Conservation (phyloP, 495 filamentous ascomycete species). For the Aspergillus carlsbadensis region DNA sequence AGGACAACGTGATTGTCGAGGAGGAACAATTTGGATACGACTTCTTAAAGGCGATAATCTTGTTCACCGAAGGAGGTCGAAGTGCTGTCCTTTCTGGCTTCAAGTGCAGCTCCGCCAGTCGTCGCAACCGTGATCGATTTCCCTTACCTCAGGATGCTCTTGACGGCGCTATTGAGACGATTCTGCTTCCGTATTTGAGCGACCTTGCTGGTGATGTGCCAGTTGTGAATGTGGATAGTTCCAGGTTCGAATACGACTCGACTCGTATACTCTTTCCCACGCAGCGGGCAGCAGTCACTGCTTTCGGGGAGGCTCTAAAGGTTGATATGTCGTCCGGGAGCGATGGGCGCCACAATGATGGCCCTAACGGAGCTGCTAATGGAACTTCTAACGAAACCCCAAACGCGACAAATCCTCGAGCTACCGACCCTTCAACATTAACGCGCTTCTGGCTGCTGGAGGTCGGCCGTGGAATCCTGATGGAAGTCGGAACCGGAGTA, state of each 20-base stretch:
- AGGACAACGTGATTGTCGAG: conserved; percentile 39
- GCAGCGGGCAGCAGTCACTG: conserved; percentile 56
- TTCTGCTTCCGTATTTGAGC: conserved; percentile 60
- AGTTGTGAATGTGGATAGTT: conserved; percentile 58
- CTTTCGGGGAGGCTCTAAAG: conserved; percentile 53
- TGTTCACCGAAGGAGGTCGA: conserved; percentile 61
- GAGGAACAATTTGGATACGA: conserved; percentile 59
- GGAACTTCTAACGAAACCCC: conserved; percentile 21
- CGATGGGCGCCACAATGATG: conserved; percentile 31
- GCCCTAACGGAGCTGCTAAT: conserved; percentile 20
- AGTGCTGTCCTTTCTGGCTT: conserved; percentile 55
- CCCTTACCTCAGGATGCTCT: conserved; percentile 51
- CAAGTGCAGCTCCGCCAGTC: conserved; percentile 36
- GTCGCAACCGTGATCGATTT: conserved; percentile 41
- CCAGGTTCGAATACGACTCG: conserved; percentile 57
- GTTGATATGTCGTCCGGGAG: conserved; percentile 43
- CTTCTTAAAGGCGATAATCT: conserved; percentile 62
- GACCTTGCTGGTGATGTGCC: conserved; percentile 45
- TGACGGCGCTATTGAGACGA: conserved; percentile 51
- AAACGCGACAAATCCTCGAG: conserved; percentile 22
- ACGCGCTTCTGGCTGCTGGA: conserved; percentile 60
- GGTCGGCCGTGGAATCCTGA: conserved; percentile 60
- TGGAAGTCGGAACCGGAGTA: conserved; percentile 58
- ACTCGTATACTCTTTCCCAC: conserved; percentile 50
- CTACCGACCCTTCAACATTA: conserved; percentile 40